Base-by-base conservation (phyloP, 306 rosid genomes). In the Gynostemma pentaphyllum region DNA sequence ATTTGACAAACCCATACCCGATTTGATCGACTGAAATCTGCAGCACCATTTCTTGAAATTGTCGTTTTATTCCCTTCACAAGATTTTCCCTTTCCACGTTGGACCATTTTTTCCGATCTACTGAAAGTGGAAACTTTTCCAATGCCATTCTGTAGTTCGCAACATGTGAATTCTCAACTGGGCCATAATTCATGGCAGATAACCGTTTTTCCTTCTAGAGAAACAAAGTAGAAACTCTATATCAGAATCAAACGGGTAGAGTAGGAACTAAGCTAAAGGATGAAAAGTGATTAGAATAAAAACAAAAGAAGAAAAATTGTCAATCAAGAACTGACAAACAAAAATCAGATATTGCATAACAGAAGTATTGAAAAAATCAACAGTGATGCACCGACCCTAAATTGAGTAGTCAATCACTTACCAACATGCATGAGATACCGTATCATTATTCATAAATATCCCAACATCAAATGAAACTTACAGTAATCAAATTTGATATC, bases 41-140 rank as follows among this genome's bases (percentile, higher is more conserved):
- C 77, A 79, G 79, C 71, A 79, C 68, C 75, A 60, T 79, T 79
- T 88, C 88, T 67, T 83, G 96, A 78, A 88, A 85, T 72, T 91
- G 95, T 64, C 88, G 95, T 72, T 71, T 85, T 75, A 92, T 82
- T 70, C 96, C 98, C 81, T 82, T 92, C 2, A 16, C 78, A 68
- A 92, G 89, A 73, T 78, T 85, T 69, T 81, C 70, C 74, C 39
- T 85, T 70, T 88, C 96, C 13, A 6, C 73, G 51, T 62, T 74
- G 34, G 89, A 79, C 98, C 98, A 92, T 32, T 72, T 86, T 76
- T 86, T 92, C 27, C 76, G 77, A 46, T 80, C 82, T 69, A 84
- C 64, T 24, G 85, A 80, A 18, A 69, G 77, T 0, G 94, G 87
- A 68, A 76, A 85, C 72, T 78, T 81, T 53, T 79, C 74, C 69